Evolutionary conservation across 164 flowering plant species (phyloP).

Genomic region (Magnolia kwangsiensis): DNA sequence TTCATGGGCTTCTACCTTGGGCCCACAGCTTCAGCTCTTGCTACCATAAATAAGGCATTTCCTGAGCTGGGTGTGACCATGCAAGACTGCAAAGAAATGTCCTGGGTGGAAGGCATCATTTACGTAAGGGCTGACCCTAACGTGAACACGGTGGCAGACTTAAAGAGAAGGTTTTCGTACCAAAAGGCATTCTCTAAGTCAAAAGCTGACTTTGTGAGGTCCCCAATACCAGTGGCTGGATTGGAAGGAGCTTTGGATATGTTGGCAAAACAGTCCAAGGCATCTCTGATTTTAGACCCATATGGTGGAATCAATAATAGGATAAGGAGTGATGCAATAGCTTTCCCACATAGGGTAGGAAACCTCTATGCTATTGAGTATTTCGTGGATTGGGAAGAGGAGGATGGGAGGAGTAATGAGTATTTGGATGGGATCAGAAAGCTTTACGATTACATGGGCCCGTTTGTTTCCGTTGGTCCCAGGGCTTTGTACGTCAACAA

Average conservation of each 20-base stretch:
- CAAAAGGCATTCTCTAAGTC: background rate
- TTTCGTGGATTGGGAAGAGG: slow-evolving; percentile 10
- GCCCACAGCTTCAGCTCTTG: background rate
- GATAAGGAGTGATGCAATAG: slow-evolving; percentile 10
- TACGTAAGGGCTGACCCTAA: background rate
- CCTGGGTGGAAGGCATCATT: slow-evolving; percentile 12
- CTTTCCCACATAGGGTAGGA: slow-evolving; percentile 27
- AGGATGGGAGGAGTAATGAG: background rate
- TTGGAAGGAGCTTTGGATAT: slow-evolving; percentile 1
- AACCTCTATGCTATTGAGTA: slow-evolving; percentile 15
- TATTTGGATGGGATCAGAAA: slow-evolving; percentile 6
- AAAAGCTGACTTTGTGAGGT: slow-evolving; percentile 6
- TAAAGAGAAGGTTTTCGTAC: slow-evolving; percentile 15
- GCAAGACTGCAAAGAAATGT: slow-evolving; percentile 8
- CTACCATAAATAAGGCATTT: slow-evolving; percentile 2
- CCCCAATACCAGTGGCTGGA: slow-evolving; percentile 11
- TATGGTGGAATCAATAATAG: slow-evolving; percentile 23
- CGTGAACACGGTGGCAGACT: background rate
- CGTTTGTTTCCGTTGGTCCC: slow-evolving; percentile 6
- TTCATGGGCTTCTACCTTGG: slow-evolving; percentile 8
- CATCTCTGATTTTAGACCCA: slow-evolving; percentile 11
- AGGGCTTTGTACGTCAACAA: slow-evolving; percentile 14
- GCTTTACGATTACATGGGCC: slow-evolving; percentile 10
- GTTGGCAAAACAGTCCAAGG: background rate
- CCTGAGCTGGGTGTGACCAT: slow-evolving; percentile 8